Evolutionary conservation across 208 protist species (phyloP).

Genomic region (Crithidia expoeki): DNA sequence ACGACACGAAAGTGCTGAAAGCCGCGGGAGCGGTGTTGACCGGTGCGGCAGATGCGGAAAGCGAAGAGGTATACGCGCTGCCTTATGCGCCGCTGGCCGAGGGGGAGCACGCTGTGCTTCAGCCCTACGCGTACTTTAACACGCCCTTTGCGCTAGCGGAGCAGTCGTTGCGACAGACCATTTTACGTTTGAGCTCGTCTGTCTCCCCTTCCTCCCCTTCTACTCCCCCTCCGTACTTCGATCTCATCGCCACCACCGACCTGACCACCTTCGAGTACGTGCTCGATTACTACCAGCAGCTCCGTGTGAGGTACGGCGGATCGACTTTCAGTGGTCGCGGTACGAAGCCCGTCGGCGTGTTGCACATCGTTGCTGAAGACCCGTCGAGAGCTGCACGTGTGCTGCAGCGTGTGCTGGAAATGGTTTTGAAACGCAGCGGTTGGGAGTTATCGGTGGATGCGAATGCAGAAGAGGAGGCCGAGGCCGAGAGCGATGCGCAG

Average conservation of each 20-base stretch:
- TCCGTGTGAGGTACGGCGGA: constrained; percentile 27
- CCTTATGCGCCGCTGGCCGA: constrained; percentile 3
- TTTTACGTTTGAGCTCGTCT: not conserved
- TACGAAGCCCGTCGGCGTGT: constrained; percentile 40
- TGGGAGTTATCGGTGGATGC: constrained; percentile 19
- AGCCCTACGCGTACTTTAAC: constrained; percentile 56
- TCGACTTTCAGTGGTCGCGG: constrained; percentile 7
- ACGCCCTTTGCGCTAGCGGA: constrained; percentile 54
- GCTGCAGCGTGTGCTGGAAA: constrained; percentile 61
- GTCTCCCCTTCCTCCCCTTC: not conserved
- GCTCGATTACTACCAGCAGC: constrained; percentile 66
- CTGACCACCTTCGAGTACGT: constrained; percentile 74
- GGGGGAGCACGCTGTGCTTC: not conserved
- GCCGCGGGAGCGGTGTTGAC: constrained; percentile 13
- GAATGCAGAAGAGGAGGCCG: constrained; percentile 9
- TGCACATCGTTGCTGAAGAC: constrained; percentile 62
- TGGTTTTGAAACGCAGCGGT: constrained; percentile 44
- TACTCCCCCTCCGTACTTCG: constrained; percentile 55
- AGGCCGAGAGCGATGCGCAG: constrained; percentile 4
- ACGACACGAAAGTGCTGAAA: constrained; percentile 33
- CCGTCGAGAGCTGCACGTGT: constrained; percentile 52
- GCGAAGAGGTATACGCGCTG: constrained; percentile 1
- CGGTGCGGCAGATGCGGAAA: not conserved
- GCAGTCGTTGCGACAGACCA: constrained; percentile 17
- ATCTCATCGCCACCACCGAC: constrained; percentile 75